Base-by-base conservation (phyloP, 2,329 filamentous ascomycete genomes). In the Ilyonectria mors-panacis region DNA sequence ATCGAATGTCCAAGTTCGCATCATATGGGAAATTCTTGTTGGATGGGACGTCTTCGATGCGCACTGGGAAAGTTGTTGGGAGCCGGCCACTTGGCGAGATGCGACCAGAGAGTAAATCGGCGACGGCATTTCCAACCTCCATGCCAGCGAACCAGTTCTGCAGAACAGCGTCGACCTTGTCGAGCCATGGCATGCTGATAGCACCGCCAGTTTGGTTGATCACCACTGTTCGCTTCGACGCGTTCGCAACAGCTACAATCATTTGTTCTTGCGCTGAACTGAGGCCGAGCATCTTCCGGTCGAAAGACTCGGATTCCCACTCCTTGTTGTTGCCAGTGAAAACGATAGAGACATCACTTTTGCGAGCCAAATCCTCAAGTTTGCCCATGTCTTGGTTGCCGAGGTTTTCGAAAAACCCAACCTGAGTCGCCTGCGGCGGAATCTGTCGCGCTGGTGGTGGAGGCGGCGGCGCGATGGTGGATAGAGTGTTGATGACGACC, bases 121-220 rank as follows among this genome's bases (percentile, higher is more conserved):
- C 30, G 30, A 33, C 30, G 12, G 30, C 30, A 33, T 33, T 90
- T 4, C 90, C 90, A 35, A 86, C 86, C 78, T 92, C 90, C 73
- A 92, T 89, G 5, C 39, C 90, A 65, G 89, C 88, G 73, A 91
- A 92, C 89, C 89, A 92, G 17, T 87, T 86, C 74, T 86, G 89
- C 6, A 91, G 72, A 47, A 91, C 85, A 17, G 86, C 89, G 9
- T 87, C 86, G 30, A 91, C 83, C 39, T 82, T 75, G 50, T 80
- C 75, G 3, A 83, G 78, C 86, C 87, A 88, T 0, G 86, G 86
- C 1, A 63, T 7, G 3, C 82, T 81, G 12, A 88, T 80, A 4
- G 89, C 88, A 0, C 88, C 89, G 48, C 89, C 89, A 1, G 88
- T 89, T 54, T 90, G 89, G 71, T 90, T 86, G 6, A 91, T 85